phyloP scores from a whole-genome alignment of 2,329 filamentous ascomycete species.

The Mycogone perniciosa region DNA sequence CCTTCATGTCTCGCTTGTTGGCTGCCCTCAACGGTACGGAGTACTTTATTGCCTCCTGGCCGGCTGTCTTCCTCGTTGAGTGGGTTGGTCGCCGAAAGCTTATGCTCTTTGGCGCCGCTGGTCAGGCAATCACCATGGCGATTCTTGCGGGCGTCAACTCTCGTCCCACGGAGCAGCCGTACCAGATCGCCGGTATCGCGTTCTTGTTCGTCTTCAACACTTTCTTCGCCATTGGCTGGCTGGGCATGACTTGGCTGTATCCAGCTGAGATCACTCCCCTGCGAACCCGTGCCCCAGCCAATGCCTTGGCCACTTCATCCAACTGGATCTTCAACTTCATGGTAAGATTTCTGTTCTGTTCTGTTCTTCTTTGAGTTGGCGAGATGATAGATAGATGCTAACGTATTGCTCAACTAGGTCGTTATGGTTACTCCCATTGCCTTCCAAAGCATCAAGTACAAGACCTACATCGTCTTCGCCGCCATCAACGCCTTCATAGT shows the following conservation, averaged over 20 bases:
- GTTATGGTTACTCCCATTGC: constrained; percentile 58
- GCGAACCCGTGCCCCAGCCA: constrained; percentile 57
- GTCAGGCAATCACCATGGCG: constrained; percentile 59
- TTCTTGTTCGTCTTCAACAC: constrained; percentile 59
- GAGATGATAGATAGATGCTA: neutral
- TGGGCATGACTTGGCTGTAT: constrained; percentile 57
- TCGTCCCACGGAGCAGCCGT: constrained; percentile 40
- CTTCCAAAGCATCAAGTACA: constrained; percentile 50
- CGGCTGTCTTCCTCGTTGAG: constrained; percentile 55
- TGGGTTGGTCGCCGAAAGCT: constrained; percentile 61
- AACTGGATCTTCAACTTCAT: constrained; percentile 61
- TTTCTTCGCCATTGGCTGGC: constrained; percentile 54
- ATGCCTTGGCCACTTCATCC: constrained; percentile 46
- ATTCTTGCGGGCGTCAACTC: constrained; percentile 52
- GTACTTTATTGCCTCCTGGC: constrained; percentile 58
- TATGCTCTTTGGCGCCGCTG: constrained; percentile 63
- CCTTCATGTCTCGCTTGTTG: constrained; percentile 51
- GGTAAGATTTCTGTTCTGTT: constrained; percentile 18
- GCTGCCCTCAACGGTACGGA: constrained; percentile 40
- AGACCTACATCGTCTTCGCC: constrained; percentile 61
- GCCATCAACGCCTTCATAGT: constrained; percentile 58
- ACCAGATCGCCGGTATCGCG: constrained; percentile 55
- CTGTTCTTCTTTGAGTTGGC: neutral
- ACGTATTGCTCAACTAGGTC: constrained; percentile 25
- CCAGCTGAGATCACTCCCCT: constrained; percentile 62